phyloP scores from a whole-genome alignment of 306 rosid genomes.

The Trifolium fragiferum region DNA sequence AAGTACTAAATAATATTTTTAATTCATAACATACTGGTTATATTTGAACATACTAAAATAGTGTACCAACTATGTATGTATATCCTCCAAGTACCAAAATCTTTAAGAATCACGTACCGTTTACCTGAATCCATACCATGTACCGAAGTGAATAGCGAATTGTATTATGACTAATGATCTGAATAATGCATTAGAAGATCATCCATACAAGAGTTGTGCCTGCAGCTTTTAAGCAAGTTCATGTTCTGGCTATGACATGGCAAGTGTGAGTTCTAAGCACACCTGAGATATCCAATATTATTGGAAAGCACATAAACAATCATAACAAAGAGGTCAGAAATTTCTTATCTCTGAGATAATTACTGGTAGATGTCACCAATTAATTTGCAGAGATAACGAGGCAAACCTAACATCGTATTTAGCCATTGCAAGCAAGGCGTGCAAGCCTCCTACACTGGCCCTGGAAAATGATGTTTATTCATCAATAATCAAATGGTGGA shows the following conservation, averaged over 20 bases:
- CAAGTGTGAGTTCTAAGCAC: constrained; percentile 36
- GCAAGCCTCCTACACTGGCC: constrained; percentile 60
- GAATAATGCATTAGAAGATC: constrained; percentile 35
- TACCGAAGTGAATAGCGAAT: too few relatives aligned
- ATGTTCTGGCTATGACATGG: constrained; percentile 37
- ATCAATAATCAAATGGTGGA: constrained; percentile 40
- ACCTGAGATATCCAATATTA: constrained; percentile 45
- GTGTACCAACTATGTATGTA: too few relatives aligned
- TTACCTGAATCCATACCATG: too few relatives aligned
- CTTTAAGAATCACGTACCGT: too few relatives aligned
- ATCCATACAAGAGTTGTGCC: constrained; percentile 32
- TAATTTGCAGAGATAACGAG: constrained; percentile 47
- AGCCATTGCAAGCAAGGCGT: constrained; percentile 62
- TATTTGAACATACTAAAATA: too few relatives aligned
- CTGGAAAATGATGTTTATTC: constrained; percentile 55
- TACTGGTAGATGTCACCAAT: constrained; percentile 47
- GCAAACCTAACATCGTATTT: constrained; percentile 54
- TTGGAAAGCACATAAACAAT: constrained; percentile 28
- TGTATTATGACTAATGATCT: not conserved
- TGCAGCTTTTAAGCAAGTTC: constrained; percentile 37
- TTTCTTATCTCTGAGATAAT: constrained; percentile 40
- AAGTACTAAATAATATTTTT: too few relatives aligned
- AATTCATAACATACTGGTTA: too few relatives aligned
- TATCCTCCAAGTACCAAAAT: too few relatives aligned
- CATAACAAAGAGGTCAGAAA: constrained; percentile 42